Conservation (phyloP, 2,329 filamentous ascomycete genomes). For the Colletotrichum tamarilloi region DNA sequence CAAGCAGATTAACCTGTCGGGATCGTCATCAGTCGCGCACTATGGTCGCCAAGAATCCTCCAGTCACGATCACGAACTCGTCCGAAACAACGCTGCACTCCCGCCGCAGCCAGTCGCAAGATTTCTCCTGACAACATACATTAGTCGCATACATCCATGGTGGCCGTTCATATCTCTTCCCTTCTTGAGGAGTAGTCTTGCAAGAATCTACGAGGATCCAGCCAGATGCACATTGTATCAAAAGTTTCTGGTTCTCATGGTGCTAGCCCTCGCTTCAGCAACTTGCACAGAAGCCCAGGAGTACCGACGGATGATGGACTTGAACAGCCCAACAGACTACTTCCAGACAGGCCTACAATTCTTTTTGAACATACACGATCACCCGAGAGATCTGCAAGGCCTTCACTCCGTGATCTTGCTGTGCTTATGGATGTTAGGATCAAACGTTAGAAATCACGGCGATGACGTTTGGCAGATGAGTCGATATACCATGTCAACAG, state of each 20-base stretch:
- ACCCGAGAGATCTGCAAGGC: conserved; percentile 36
- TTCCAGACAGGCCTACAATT: conserved; percentile 39
- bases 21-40: background rate
- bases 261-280: conserved; percentile 37
- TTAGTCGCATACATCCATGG: conserved; percentile 40
- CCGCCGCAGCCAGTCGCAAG: conserved; percentile 37
- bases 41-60: background rate
- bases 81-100: conserved; percentile 34
- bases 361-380: conserved; percentile 37
- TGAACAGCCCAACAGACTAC: conserved; percentile 38
- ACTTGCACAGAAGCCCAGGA: conserved; percentile 29
- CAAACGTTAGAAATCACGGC: conserved; percentile 29
- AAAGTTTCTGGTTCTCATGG: conserved; percentile 36
- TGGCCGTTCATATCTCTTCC: conserved; percentile 42
- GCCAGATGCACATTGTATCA: conserved; percentile 30
- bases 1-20: conserved; percentile 37
- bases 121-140: conserved; percentile 37
- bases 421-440: conserved; percentile 41
- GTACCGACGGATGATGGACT: conserved; percentile 37
- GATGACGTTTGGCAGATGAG: conserved; percentile 42
- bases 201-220: conserved; percentile 34
- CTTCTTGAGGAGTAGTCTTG: conserved; percentile 29
- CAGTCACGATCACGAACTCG: background rate
- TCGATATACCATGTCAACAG: conserved; percentile 42
- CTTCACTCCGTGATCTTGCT: conserved; percentile 39